Base-by-base conservation (phyloP, 2,329 filamentous ascomycete species). In the Sphaerulina vaccinii region DNA sequence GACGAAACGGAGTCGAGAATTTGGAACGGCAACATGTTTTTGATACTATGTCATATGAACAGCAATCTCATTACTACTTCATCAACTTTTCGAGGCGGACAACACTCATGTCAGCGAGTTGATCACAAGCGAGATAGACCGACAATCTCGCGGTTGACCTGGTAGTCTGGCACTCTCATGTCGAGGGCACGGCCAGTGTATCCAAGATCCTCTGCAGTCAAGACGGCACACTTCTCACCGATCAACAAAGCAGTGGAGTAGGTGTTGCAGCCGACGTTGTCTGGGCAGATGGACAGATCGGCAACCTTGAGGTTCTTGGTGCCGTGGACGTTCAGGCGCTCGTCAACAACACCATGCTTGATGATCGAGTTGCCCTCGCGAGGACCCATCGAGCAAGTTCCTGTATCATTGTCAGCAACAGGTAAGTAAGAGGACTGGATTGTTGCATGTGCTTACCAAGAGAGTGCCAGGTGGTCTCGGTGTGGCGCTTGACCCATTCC, bases 221-320 rank as follows among this genome's bases (percentile, higher is more conserved):
- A 78, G 54, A 86, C 73, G 1, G 85, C 83, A 45, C 80, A 83
- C 75, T 89, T 90, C 75, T 90, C 86, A 33, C 86, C 86, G 54
- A 90, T 88, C 43, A 89, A 76, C 8, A 90, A 76, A 4, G 87
- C 86, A 29, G 85, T 88, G 56, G 81, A 80, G 68, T 84, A 84
- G 11, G 79, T 82, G 58, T 71, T 75, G 68, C 71, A 73, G 55
- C 84, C 86, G 18, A 90, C 86, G 58, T 90, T 90, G 69, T 90
- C 86, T 0, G 87, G 86, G 70, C 86, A 90, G 74, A 90, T 87
- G 44, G 79, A 84, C 38, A 90, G 70, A 69, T 90, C 87, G 10
- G 85, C 85, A 19, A 90, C 86, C 78, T 90, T 90, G 62, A 90
- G 79, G 13, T 84, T 83, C 75, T 88, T 79, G 59, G 89, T 85